Base-by-base conservation (phyloP, 1,284 basidiomycete genomes). In the Ganoderma sinense region DNA sequence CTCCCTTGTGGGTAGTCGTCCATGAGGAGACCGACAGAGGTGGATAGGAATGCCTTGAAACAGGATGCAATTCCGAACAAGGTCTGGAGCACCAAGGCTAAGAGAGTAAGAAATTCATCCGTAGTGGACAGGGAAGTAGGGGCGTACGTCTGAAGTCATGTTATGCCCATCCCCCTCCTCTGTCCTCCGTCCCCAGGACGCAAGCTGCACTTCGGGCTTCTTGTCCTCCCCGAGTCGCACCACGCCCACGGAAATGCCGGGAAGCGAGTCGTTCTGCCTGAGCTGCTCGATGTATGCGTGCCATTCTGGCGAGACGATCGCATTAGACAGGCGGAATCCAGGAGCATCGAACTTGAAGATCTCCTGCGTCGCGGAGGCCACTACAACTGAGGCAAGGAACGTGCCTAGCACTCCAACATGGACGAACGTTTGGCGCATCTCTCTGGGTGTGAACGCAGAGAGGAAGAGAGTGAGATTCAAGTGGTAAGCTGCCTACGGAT, bases 61-160 rank as follows among this genome's bases (percentile, higher is more conserved):
- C 82, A 84, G 23, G 84, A 85, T 0, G 78, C 84, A 51, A 86
- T 80, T 0, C 72, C 73, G 72, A 84, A 84, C 31, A 82, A 71
- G 0, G 83, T 82, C 84, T 85, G 66, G 29, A 56, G 16, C 6
- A 13, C 23, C 29, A 26, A 18, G 40, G 20, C 26, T 16, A 18
- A 29, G n/a, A 36, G 36, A 6, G 2, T 31, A 8, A 3, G 41
- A 26, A 31, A 45, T 11, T 2, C 7, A 26, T 13, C 10, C 5
- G 5, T 4, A 41, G n/a, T 23, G 31, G 11, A 23, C 18, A 23
- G 1, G 10, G 11, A 51, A 3, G n/a, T 13, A 26, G 39, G 45
- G 20, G 43, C 69, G 39, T 60, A 80, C 81, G 33, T 81, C 79
- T 26, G 67, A 51, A 8, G 77, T 79, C 51, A 80, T 72, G 5